phyloP scores from a whole-genome alignment of 2,329 filamentous ascomycete species.

The Bipolaris bicolor region DNA sequence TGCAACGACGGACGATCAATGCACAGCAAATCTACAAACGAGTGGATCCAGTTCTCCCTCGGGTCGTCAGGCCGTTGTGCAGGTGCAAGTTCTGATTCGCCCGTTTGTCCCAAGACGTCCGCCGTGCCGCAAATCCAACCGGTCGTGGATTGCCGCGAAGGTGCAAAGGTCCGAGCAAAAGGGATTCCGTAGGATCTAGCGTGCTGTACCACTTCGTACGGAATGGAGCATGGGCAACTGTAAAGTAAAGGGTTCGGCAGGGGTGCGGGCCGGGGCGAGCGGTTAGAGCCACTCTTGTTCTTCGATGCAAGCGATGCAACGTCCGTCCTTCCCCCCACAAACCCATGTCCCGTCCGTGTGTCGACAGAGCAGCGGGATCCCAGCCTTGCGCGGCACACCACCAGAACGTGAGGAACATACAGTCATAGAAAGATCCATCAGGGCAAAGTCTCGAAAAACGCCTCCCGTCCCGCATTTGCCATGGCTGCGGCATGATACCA shows the following conservation, averaged over 20 bases:
- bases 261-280: not conserved
- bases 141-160: not conserved
- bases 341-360: too few relatives aligned
- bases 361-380: too few relatives aligned
- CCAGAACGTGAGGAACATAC: too few relatives aligned
- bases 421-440: too few relatives aligned
- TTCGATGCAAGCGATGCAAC: not conserved
- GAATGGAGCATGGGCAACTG: not conserved
- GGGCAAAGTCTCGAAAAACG: too few relatives aligned
- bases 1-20: not conserved
- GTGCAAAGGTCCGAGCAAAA: not conserved
- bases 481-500: too few relatives aligned
- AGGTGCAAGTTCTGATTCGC: not conserved
- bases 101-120: too few relatives aligned
- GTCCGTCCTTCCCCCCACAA: not conserved
- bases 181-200: not conserved
- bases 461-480: too few relatives aligned
- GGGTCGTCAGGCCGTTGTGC: too few relatives aligned
- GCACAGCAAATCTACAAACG: not conserved
- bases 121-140: too few relatives aligned
- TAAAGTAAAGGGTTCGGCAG: not conserved
- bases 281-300: not conserved
- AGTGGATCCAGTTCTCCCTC: not conserved
- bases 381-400: too few relatives aligned
- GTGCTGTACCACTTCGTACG: not conserved